Evolutionary conservation across 2,329 filamentous ascomycete species (phyloP).

Genomic region (Ascosphaera apis): DNA sequence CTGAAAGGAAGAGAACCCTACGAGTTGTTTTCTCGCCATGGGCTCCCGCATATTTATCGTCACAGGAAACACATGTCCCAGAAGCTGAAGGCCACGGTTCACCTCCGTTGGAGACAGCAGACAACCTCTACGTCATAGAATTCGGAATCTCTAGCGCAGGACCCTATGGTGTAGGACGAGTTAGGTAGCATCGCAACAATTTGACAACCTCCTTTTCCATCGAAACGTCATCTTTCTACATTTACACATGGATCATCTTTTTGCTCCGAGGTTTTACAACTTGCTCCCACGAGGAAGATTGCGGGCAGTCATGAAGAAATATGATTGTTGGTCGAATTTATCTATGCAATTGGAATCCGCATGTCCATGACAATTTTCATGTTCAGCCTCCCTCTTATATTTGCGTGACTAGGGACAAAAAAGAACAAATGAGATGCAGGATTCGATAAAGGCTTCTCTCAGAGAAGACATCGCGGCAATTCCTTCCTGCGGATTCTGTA

Average conservation of each 20-base stretch:
- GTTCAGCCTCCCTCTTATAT: too few species aligned
- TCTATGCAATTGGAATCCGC: too few species aligned
- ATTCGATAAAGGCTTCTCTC: neutral
- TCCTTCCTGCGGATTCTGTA: neutral
- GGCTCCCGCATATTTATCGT: conserved; percentile 21
- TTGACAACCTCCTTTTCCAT: neutral
- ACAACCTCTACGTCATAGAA: conserved; percentile 2
- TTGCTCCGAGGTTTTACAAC: too few species aligned
- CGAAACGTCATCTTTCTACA: neutral
- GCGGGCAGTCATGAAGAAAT: too few species aligned
- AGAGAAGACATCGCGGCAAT: neutral
- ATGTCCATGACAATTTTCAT: too few species aligned
- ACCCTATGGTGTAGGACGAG: conserved; percentile 3
- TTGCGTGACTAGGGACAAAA: too few species aligned
- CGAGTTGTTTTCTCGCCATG: conserved; percentile 82
- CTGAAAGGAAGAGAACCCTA: conserved; percentile 43
- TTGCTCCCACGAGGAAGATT: too few species aligned
- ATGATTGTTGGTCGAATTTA: too few species aligned
- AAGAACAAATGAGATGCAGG: neutral
- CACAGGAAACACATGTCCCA: neutral
- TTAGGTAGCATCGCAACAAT: neutral
- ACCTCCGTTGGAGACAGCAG: neutral
- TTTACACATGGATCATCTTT: neutral
- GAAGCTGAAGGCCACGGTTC: too few species aligned
- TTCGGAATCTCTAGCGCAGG: conserved; percentile 6